phyloP scores from a whole-genome alignment of 768 basidiomycete genomes.

The Boletus eberwhitei region DNA sequence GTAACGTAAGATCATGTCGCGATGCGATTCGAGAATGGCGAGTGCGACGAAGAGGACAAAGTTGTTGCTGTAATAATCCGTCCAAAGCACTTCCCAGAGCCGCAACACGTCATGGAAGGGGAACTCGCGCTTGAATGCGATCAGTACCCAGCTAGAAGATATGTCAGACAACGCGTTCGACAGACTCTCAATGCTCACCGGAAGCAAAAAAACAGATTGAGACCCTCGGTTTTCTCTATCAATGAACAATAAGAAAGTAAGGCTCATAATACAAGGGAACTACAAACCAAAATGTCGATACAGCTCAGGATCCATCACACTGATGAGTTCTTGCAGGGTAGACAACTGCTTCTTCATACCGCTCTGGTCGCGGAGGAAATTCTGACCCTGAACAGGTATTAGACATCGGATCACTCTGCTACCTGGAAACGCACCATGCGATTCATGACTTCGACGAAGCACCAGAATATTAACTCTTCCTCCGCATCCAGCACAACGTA shows the following conservation, averaged over 20 bases:
- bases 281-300: constrained; percentile 80
- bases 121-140: constrained; percentile 96
- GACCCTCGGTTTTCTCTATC: constrained; percentile 80
- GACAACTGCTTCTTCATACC: constrained; percentile 96
- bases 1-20: constrained; percentile 93
- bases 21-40: constrained; percentile 90
- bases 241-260: background rate
- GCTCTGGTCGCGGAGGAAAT: constrained; percentile 94
- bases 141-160: constrained; percentile 73
- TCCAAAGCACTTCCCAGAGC: constrained; percentile 94
- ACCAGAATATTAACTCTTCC: constrained; percentile 94
- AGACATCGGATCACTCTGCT: background rate
- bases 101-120: constrained; percentile 84
- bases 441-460: constrained; percentile 92
- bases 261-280: background rate
- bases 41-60: constrained; percentile 95
- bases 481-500: constrained; percentile 90
- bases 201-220: constrained; percentile 98
- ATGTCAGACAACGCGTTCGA: background rate
- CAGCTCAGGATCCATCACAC: constrained; percentile 93
- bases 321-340: constrained; percentile 85
- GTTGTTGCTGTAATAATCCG: constrained; percentile 81
- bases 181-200: constrained; percentile 49
- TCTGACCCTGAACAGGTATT: constrained; percentile 64
- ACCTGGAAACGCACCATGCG: constrained; percentile 67